phyloP scores from a whole-genome alignment of 2,329 filamentous ascomycete genomes.

The Neonectria hederae region DNA sequence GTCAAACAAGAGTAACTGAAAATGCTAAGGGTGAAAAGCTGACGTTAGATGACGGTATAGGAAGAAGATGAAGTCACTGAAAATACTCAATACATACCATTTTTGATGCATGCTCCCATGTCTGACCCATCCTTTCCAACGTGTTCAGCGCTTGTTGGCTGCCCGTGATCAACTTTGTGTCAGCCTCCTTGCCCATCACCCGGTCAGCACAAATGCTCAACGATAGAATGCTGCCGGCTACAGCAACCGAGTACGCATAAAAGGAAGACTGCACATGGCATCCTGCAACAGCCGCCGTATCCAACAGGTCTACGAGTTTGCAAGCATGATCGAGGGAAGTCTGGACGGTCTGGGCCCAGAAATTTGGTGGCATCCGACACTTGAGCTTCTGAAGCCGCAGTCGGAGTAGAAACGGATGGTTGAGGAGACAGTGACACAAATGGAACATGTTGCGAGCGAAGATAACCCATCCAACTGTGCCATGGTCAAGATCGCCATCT shows the following conservation, averaged over 20 bases:
- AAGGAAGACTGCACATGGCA: conserved; percentile 21
- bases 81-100: conserved; percentile 10
- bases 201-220: conserved; percentile 2
- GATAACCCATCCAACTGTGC: conserved; percentile 15
- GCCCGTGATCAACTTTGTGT: neutral
- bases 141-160: conserved; percentile 7
- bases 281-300: neutral
- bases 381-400: conserved; percentile 50
- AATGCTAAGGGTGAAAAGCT: neutral
- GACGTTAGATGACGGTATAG: neutral
- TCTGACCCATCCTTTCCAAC: conserved; percentile 2
- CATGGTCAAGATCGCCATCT: neutral
- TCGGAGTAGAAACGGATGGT: conserved; percentile 61
- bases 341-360: conserved; percentile 13
- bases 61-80: neutral
- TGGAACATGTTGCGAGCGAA: conserved; percentile 29
- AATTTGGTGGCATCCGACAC: conserved; percentile 18
- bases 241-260: conserved; percentile 19
- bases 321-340: conserved; percentile 9
- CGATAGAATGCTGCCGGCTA: conserved; percentile 16
- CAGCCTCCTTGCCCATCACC: neutral
- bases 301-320: conserved; percentile 7
- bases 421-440: conserved; percentile 54
- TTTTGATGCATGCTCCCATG: conserved; percentile 26
- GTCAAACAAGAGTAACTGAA: conserved; percentile 14